A percentile compares a stretch with the other conserved stretches of the same genome.
phyloP scores from a whole-genome alignment of 2,329 filamentous ascomycete genomes.

The Trichophyton mentagrophytes region DNA sequence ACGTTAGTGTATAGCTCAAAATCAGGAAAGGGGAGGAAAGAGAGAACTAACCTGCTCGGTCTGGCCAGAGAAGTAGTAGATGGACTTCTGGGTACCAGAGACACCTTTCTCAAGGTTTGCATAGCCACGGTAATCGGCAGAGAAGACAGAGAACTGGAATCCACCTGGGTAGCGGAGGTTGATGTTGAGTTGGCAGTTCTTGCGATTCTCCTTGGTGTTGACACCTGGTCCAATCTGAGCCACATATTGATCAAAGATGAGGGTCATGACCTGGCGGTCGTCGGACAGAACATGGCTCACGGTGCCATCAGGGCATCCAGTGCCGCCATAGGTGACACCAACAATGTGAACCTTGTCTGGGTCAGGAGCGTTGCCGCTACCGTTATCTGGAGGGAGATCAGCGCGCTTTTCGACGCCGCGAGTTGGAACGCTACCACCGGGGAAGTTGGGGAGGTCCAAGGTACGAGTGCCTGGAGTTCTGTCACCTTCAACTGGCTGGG shows the following conservation, averaged over 20 bases:
- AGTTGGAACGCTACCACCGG: constrained; percentile 9
- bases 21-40: background rate
- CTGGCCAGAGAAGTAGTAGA: constrained; percentile 43
- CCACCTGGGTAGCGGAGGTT: constrained; percentile 40
- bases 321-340: constrained; percentile 36
- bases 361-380: constrained; percentile 15
- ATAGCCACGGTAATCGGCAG: constrained; percentile 42
- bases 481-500: background rate
- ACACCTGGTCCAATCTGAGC: constrained; percentile 38
- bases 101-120: constrained; percentile 36
- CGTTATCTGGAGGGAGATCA: constrained; percentile 3
- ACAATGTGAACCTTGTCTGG: constrained; percentile 30
- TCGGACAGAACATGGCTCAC: constrained; percentile 32
- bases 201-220: constrained; percentile 33
- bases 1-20: background rate
- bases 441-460: constrained; percentile 10
- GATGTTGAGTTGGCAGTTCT: constrained; percentile 44
- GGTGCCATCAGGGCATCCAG: constrained; percentile 35
- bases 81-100: constrained; percentile 39
- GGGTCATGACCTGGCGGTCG: constrained; percentile 34
- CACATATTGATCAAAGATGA: constrained; percentile 42
- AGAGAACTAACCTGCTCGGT: constrained; percentile 26
- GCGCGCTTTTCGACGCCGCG: constrained; percentile 5
- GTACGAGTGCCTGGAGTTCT: constrained; percentile 6
- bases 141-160: constrained; percentile 42